phyloP scores from a whole-genome alignment of 306 rosid species.

The Arachis stenosperma region DNA sequence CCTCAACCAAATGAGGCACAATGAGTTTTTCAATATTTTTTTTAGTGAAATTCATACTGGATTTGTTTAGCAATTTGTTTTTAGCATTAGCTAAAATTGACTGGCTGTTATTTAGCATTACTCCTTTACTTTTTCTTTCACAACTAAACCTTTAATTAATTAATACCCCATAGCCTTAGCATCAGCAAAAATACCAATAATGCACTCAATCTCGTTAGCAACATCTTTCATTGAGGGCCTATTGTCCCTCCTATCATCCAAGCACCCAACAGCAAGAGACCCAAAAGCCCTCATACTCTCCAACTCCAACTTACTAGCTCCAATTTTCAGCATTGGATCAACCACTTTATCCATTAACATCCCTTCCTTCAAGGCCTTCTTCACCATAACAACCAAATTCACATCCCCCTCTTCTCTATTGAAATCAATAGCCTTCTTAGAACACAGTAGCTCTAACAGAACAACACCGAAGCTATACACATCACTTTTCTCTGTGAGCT shows the following conservation, averaged over 20 bases:
- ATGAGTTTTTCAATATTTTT: no score
- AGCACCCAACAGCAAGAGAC: constrained; percentile 46
- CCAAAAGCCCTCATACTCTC: constrained; percentile 56
- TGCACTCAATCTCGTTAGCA: constrained; percentile 52
- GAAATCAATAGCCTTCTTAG: constrained; percentile 57
- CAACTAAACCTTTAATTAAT: no score
- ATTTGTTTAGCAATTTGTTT: no score
- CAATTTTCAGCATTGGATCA: constrained; percentile 46
- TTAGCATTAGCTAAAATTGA: no score
- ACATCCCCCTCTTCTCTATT: constrained; percentile 59
- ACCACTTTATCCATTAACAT: constrained; percentile 51
- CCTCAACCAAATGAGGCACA: no score
- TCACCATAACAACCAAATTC: constrained; percentile 51
- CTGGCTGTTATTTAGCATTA: no score
- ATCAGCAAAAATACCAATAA: constrained; percentile 37
- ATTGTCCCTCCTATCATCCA: constrained; percentile 48
- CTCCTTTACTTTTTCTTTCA: no score
- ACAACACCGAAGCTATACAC: constrained; percentile 60
- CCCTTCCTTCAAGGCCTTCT: constrained; percentile 48
- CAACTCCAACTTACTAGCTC: constrained; percentile 42
- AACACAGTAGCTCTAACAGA: constrained; percentile 52
- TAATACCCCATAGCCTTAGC: background rate
- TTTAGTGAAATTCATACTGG: no score
- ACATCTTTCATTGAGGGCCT: constrained; percentile 61
- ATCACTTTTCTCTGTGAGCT: constrained; percentile 52